Percentiles rank a stretch among this genome's conserved stretches.
phyloP scores from a whole-genome alignment of 441 rosid species.

The Kokia cookei region DNA sequence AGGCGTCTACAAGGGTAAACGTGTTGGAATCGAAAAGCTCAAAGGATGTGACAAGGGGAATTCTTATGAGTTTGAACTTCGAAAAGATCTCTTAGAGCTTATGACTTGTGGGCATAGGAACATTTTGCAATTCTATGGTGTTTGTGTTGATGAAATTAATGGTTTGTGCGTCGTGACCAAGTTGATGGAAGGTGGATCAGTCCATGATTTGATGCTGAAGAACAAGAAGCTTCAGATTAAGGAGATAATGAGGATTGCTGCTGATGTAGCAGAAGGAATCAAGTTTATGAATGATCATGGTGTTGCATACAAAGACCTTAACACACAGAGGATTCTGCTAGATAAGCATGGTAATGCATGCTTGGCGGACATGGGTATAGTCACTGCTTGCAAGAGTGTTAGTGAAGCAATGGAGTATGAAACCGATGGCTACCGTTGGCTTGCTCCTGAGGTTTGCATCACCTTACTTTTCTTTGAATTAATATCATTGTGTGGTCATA shows the following conservation, averaged over 20 bases:
- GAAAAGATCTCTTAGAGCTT: constrained; percentile 72
- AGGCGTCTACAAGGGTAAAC: constrained; percentile 70
- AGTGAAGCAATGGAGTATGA: constrained; percentile 89
- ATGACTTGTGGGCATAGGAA: constrained; percentile 93
- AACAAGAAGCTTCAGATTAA: constrained; percentile 77
- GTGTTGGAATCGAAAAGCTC: constrained; percentile 81
- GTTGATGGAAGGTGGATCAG: constrained; percentile 89
- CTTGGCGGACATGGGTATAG: constrained; percentile 83
- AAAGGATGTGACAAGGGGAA: constrained; percentile 97
- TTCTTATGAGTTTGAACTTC: constrained; percentile 71
- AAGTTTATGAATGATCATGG: constrained; percentile 85
- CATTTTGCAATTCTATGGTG: constrained; percentile 71
- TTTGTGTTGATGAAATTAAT: constrained; percentile 81
- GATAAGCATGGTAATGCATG: constrained; percentile 87
- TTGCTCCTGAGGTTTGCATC: constrained; percentile 87
- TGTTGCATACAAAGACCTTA: constrained; percentile 74
- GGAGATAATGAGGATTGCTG: constrained; percentile 66
- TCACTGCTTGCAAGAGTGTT: constrained; percentile 78
- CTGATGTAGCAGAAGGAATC: constrained; percentile 75
- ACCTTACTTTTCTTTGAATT: not conserved
- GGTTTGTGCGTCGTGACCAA: constrained; percentile 85
- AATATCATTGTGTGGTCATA: not conserved
- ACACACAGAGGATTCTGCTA: constrained; percentile 64
- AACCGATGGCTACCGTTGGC: constrained; percentile 97
- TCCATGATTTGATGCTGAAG: constrained; percentile 64